These are phyloP conservation scores for Vickermania ingenoplastis DNA, from an alignment of 208 protist genomes.

Conservation along the genomic window DNA sequence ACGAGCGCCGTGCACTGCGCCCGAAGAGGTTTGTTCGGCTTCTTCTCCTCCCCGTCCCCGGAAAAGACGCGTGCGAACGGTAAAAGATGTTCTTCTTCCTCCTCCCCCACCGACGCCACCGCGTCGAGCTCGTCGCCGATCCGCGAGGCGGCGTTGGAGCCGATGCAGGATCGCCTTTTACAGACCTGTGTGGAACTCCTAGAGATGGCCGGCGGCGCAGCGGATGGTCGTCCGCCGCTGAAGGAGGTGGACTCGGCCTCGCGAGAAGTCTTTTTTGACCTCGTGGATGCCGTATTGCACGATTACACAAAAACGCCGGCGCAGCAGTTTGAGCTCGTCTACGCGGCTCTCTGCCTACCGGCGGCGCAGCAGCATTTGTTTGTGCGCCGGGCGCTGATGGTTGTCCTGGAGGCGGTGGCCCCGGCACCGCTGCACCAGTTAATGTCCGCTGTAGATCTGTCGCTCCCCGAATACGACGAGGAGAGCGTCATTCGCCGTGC, in stretches of 20 bases:
- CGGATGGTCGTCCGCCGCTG: slow-evolving; percentile 1
- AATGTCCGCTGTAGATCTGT: slow-evolving; percentile 47
- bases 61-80: too few species aligned
- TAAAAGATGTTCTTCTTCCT: too few species aligned
- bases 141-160: neutral
- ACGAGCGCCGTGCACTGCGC: too few species aligned
- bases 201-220: slow-evolving; percentile 31
- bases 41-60: too few species aligned
- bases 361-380: slow-evolving; percentile 16
- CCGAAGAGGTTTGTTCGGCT: too few species aligned
- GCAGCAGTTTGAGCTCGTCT: slow-evolving; percentile 74
- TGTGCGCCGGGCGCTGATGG: slow-evolving; percentile 46
- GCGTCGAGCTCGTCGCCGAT: neutral
- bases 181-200: slow-evolving; percentile 65
- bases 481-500: slow-evolving; percentile 5
- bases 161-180: slow-evolving; percentile 28
- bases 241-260: slow-evolving; percentile 9
- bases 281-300: slow-evolving; percentile 48
- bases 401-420: slow-evolving; percentile 55
- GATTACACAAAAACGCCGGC: slow-evolving; percentile 33
- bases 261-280: slow-evolving; percentile 10
- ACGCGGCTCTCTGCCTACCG: slow-evolving; percentile 66
- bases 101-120: too few species aligned
- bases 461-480: slow-evolving; percentile 14
- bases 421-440: slow-evolving; percentile 58